phyloP scores from a whole-genome alignment of 2,329 filamentous ascomycete genomes.

The Ophiosphaerella korrae region DNA sequence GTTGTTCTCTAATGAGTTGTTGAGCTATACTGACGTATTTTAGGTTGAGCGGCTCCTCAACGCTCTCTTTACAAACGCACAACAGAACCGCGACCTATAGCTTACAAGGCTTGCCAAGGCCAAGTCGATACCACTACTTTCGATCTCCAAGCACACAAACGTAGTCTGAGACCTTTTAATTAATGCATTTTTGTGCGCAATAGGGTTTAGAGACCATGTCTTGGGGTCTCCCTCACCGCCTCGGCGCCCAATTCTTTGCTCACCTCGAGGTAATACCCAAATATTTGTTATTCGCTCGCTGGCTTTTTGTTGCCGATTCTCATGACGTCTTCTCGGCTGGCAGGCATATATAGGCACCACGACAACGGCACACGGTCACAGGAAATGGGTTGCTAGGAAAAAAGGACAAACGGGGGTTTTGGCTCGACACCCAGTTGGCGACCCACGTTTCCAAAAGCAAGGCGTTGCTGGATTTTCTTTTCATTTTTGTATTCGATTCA shows the following conservation, averaged over 20 bases:
- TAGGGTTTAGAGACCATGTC: conserved; percentile 25
- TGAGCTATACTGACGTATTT: conserved; percentile 18
- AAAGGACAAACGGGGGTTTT: conserved; percentile 1
- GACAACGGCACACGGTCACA: conserved; percentile 7
- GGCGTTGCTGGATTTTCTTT: conserved; percentile 17
- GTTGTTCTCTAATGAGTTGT: conserved; percentile 13
- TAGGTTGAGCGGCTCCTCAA: conserved; percentile 55
- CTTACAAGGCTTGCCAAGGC: conserved; percentile 22
- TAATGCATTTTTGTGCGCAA: conserved; percentile 43
- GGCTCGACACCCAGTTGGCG: conserved; percentile 13
- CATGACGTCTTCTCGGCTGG: conserved; percentile 29
- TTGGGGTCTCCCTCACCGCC: conserved; percentile 17
- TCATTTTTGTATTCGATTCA: conserved; percentile 4
- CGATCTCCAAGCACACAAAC: neutral
- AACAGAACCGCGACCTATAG: conserved; percentile 51
- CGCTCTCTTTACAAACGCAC: conserved; percentile 53
- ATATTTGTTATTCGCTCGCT: conserved; percentile 14
- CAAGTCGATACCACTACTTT: neutral
- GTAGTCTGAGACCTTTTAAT: conserved; percentile 25
- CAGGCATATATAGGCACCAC: conserved; percentile 28
- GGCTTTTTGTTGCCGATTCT: conserved; percentile 16
- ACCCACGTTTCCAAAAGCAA: conserved; percentile 15
- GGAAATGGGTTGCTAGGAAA: conserved; percentile 14
- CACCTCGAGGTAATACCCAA: conserved; percentile 21
- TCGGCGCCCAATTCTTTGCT: conserved; percentile 20